Percentiles rank a stretch among this genome's conserved stretches.
Evolutionary conservation across 1,284 basidiomycete species (phyloP).

Genomic region (Heimioporus punctisporus): DNA sequence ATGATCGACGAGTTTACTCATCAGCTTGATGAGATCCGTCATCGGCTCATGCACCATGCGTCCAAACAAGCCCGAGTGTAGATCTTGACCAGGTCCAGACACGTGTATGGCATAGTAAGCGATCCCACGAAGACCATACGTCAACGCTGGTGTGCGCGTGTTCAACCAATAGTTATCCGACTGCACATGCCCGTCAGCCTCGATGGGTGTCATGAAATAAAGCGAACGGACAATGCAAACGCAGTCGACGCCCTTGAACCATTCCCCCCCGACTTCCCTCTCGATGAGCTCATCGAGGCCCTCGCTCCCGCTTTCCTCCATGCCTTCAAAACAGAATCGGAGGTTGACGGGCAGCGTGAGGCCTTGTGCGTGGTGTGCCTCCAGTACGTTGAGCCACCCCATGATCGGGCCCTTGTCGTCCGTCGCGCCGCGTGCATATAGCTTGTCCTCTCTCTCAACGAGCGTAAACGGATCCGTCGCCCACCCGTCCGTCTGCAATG

Average conservation of each 20-base stretch:
- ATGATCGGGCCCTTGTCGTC: slow-evolving; percentile 96
- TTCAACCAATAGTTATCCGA: slow-evolving; percentile 92
- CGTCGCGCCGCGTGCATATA: slow-evolving; percentile 90
- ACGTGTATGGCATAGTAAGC: slow-evolving; percentile 89
- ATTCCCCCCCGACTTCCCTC: slow-evolving; percentile 77
- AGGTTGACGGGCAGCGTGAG: slow-evolving; percentile 93
- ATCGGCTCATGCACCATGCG: slow-evolving; percentile 90
- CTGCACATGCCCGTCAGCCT: slow-evolving; percentile 34
- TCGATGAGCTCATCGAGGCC: slow-evolving; percentile 92
- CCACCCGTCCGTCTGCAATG: slow-evolving; percentile 87
- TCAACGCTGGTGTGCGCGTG: slow-evolving; percentile 74
- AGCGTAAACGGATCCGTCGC: slow-evolving; percentile 90
- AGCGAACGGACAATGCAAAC: slow-evolving; percentile 84
- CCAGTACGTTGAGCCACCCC: slow-evolving; percentile 95
- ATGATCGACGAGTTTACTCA: slow-evolving; percentile 89
- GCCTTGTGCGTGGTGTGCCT: slow-evolving; percentile 80
- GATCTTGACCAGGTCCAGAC: slow-evolving; percentile 85
- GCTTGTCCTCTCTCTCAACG: slow-evolving; percentile 63
- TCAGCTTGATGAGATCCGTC: slow-evolving; percentile 77
- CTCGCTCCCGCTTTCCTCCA: slow-evolving; percentile 97
- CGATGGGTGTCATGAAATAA: not conserved
- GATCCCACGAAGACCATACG: slow-evolving; percentile 86
- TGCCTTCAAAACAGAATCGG: slow-evolving; percentile 96
- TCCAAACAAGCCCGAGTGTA: slow-evolving; percentile 94
- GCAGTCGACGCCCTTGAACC: slow-evolving; percentile 92